Evolutionary conservation across 208 protist species (phyloP), one percentile per base, ranked within the genome.

Genomic region (Phytomonas sp.): DNA sequence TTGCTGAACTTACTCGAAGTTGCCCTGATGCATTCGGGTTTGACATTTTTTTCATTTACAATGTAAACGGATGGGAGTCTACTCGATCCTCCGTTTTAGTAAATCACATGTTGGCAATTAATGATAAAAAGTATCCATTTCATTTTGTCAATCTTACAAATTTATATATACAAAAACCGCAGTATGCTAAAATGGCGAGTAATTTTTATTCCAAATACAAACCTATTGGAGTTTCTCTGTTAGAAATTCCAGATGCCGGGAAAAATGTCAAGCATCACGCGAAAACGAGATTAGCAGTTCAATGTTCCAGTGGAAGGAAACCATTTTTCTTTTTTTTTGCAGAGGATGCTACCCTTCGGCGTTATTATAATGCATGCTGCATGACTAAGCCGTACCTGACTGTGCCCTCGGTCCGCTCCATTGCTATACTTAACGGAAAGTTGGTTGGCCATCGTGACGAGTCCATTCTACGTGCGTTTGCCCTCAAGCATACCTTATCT

Each of bases 131-230:
- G 63, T 94, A 88, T 56, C 91, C 91, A 13, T 94, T 83, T 75
- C 81, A 91, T 66, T 96, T 94, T 83, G 91, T 96, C n/a, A 96
- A 96, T 62, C 26, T 93, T 46, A 68, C 76, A 60, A 85, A 94
- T 72, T 70, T 96, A 26, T 62, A 67, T 3, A 59, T 86, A 20
- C 87, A 91, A 71, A 84, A 86, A 60, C 77, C 84, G 0, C 46
- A 84, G 59, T 89, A 84, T 62, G 68, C 73, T 32, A 17, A 13
- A 0, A 75, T 81, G 56, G 73, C 81, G 30, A 40, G 23, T 1
- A 8, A 32, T 15, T 67, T 82, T 13, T 37, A 67, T 30, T 51
- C 15, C 9, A 60, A 69, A 62, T 60, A 67, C n/a, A 70, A 60
- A 13, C 85, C 87, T 6, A 69, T 91, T 31, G 75, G 80, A 13